Evolutionary conservation across 2,329 filamentous ascomycete species (phyloP).

Genomic region (Fusarium musae): DNA sequence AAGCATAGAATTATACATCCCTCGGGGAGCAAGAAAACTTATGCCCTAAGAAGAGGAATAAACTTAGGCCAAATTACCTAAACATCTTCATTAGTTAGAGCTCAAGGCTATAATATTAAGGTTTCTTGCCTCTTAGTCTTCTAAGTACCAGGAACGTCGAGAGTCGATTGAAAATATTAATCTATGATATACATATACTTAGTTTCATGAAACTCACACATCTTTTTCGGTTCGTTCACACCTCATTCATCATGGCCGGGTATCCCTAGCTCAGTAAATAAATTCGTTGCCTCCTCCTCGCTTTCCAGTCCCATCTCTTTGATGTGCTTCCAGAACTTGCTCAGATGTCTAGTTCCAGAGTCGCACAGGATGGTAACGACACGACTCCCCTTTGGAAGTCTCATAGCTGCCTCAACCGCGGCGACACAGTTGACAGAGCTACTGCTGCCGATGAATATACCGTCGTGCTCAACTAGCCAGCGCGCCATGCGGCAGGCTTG

Average conservation of each 20-base stretch:
- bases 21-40: not conserved
- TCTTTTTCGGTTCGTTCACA: constrained; percentile 1
- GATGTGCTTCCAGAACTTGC: constrained; percentile 84
- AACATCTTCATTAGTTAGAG: not conserved
- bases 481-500: constrained; percentile 95
- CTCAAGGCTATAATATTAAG: not conserved
- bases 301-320: constrained; percentile 72
- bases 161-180: not conserved
- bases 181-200: not conserved
- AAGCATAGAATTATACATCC: not conserved
- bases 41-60: not conserved
- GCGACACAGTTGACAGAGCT: constrained; percentile 97
- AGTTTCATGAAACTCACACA: not conserved
- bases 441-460: constrained; percentile 93
- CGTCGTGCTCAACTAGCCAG: constrained; percentile 95
- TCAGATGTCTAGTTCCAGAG: constrained; percentile 82
- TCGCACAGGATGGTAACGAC: constrained; percentile 90
- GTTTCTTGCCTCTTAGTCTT: not conserved
- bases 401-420: constrained; percentile 74
- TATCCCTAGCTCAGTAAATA: constrained; percentile 64
- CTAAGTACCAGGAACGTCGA: not conserved
- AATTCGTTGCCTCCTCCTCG: constrained; percentile 54
- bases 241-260: constrained; percentile 24
- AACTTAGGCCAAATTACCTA: not conserved
- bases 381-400: constrained; percentile 68